phyloP scores from a whole-genome alignment of 495 filamentous ascomycete species.

The Elasticomyces elasticus region DNA sequence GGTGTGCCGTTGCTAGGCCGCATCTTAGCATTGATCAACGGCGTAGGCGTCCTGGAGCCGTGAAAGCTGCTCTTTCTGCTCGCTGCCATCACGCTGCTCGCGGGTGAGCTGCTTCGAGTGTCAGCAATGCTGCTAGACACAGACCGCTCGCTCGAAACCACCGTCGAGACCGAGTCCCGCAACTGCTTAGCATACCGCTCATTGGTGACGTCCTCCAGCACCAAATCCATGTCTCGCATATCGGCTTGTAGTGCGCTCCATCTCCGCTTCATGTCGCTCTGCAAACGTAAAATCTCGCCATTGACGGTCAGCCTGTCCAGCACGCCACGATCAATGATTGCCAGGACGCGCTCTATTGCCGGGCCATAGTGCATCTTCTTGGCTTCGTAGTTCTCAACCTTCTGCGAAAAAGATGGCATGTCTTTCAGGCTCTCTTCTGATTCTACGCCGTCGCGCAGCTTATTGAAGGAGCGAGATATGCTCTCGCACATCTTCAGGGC shows the following conservation, averaged over 20 bases:
- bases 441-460: constrained; percentile 73
- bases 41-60: constrained; percentile 17
- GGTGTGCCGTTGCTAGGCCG: background rate
- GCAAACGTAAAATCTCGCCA: constrained; percentile 77
- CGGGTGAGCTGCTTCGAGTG: constrained; percentile 81
- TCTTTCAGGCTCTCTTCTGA: constrained; percentile 59
- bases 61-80: constrained; percentile 29
- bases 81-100: constrained; percentile 63
- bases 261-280: constrained; percentile 68
- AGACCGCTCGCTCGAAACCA: constrained; percentile 78
- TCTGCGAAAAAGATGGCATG: constrained; percentile 56
- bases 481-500: constrained; percentile 92
- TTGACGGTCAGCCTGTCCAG: constrained; percentile 87
- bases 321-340: constrained; percentile 86
- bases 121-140: constrained; percentile 60
- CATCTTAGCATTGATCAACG: constrained; percentile 4
- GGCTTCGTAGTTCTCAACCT: constrained; percentile 84
- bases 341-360: constrained; percentile 82
- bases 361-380: constrained; percentile 92
- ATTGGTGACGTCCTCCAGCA: constrained; percentile 63
- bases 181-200: constrained; percentile 55
- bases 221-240: constrained; percentile 63
- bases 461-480: constrained; percentile 71
- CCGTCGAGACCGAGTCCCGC: constrained; percentile 86
- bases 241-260: constrained; percentile 66